Base-by-base conservation (phyloP, 192 early-diverging fungal species). In the Phlyctochytrium arcticum region DNA sequence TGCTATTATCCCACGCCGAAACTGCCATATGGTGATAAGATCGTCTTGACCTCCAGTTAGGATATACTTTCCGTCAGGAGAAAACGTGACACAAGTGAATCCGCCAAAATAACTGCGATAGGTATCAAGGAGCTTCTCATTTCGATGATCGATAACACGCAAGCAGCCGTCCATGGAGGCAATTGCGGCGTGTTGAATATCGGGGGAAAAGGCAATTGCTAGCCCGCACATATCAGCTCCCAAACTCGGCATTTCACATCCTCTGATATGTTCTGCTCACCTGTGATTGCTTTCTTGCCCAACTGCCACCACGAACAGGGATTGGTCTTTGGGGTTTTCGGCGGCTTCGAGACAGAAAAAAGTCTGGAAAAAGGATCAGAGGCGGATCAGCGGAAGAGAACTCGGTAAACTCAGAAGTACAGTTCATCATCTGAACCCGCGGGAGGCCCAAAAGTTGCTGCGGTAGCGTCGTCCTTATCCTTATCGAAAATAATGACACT, bases 21-120 rank as follows among this genome's bases (percentile, higher is more conserved):
- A 91, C 24, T 86, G 83, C 92, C 91, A 96, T 15, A 98, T 83
- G 0, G 89, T 90, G 9, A 98, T 75, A 10, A 96, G 63, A 66
- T 98, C 93, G 73, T 98, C 94, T 62, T 98, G 92, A 8, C 93
- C 92, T 24, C 96, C 79, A 5, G 79, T 77, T 6, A 76, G 55
- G 32, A 84, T 51, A 36, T 71, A 94, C 65, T 83, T 87, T 37
- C 89, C 90, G 70, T 97, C 94, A 8, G 88, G 89, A 64, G 93
- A 94, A 92, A 93, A 99, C 7, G 85, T 80, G 8, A 89, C 87
- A 66, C 94, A 96, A 15, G 76, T 80, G 9, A 99, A 69, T 0
- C 90, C 94, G 54, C 92, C 95, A 78, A 93, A 96, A 65, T 92
- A 96, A 31, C 85, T 79, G 31, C 62, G 66, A 57, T 88, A 95